Conservation (phyloP, 2,329 filamentous ascomycete species). For the Onygena corvina region DNA sequence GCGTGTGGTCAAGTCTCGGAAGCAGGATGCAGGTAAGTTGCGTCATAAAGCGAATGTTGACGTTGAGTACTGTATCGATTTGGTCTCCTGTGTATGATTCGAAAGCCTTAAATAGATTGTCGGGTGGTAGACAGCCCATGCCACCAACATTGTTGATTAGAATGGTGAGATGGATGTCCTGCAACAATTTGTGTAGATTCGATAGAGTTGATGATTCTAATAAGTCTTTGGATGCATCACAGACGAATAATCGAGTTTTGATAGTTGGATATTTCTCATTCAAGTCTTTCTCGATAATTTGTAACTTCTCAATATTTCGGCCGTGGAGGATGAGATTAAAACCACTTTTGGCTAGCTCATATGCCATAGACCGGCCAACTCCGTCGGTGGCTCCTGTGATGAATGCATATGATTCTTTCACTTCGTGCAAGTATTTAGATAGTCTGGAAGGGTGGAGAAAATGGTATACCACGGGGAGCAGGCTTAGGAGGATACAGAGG, state of each 20-base stretch:
- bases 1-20: constrained; percentile 29
- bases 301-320: constrained; percentile 41
- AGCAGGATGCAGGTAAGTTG: constrained; percentile 39
- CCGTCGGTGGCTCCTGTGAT: constrained; percentile 46
- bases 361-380: constrained; percentile 42
- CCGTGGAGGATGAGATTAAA: constrained; percentile 50
- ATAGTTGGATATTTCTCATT: constrained; percentile 29
- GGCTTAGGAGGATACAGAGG: constrained; percentile 9
- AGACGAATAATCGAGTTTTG: constrained; percentile 33
- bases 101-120: constrained; percentile 27
- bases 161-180: constrained; percentile 38
- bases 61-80: constrained; percentile 34
- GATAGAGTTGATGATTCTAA: constrained; percentile 9
- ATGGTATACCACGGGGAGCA: constrained; percentile 10
- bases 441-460: constrained; percentile 17
- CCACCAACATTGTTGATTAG: constrained; percentile 49
- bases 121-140: constrained; percentile 14
- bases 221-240: constrained; percentile 32
- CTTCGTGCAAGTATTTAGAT: constrained; percentile 15
- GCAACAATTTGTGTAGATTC: constrained; percentile 21
- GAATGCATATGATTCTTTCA: constrained; percentile 33
- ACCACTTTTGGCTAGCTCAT: constrained; percentile 40
- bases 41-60: constrained; percentile 41
- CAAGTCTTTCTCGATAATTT: constrained; percentile 32
- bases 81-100: constrained; percentile 27